Percentiles rank a stretch among this genome's conserved stretches.
Evolutionary conservation across 2,329 filamentous ascomycete genomes (phyloP).

Genomic region (Cladosporium sp.): DNA sequence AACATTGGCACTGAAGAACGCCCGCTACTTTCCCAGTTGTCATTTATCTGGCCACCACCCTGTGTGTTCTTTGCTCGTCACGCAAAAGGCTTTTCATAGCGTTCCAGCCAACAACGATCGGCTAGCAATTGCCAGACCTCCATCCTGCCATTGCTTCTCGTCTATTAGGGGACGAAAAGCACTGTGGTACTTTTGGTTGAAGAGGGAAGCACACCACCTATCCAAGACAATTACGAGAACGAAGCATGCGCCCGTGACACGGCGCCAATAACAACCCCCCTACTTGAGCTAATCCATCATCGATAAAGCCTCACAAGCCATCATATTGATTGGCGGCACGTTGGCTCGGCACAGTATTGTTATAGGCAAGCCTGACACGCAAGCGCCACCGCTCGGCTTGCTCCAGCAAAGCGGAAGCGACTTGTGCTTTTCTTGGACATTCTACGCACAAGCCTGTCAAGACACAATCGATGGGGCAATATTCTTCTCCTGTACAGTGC

Average conservation of each 20-base stretch:
- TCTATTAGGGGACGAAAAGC: no score
- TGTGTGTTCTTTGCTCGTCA: no score
- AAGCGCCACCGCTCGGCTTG: slow-evolving; percentile 8
- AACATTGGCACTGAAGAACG: not conserved
- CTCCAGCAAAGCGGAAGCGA: slow-evolving; percentile 2
- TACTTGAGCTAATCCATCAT: not conserved
- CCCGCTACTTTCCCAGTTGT: not conserved
- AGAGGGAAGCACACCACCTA: no score
- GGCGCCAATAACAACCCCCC: not conserved
- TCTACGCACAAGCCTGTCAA: not conserved
- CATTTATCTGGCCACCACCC: no score
- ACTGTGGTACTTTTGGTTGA: no score
- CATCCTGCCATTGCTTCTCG: no score
- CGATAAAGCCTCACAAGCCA: slow-evolving; percentile 7
- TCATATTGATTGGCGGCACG: not conserved
- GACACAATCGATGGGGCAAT: not conserved
- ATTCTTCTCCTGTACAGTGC: no score
- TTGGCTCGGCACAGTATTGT: not conserved
- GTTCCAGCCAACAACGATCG: no score
- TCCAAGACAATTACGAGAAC: not conserved
- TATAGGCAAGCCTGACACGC: slow-evolving; percentile 7
- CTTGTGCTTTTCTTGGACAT: not conserved
- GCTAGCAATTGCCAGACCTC: no score
- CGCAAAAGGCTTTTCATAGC: no score
- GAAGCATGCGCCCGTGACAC: not conserved